Percentiles rank a stretch among this genome's conserved stretches.
Evolutionary conservation across 2,329 filamentous ascomycete genomes (phyloP).

Genomic region (Pezicula neosporulosa): DNA sequence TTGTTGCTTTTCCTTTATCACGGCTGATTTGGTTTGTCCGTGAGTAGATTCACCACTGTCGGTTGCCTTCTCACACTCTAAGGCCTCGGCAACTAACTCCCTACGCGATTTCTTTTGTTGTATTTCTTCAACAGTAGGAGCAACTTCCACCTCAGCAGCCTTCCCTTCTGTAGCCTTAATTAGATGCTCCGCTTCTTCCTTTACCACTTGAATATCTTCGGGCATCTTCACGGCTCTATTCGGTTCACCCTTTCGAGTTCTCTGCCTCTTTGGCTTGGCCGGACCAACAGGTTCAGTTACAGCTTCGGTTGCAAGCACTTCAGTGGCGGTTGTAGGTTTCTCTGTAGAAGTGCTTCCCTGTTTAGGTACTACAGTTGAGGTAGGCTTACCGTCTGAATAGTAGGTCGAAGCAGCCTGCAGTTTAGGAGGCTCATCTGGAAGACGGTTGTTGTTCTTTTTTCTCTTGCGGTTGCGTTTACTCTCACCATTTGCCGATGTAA

Average conservation of each 20-base stretch:
- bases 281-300: too few species aligned
- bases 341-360: not conserved
- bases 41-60: not conserved
- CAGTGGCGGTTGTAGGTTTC: not conserved
- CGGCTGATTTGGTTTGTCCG: too few species aligned
- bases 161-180: too few species aligned
- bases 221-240: too few species aligned
- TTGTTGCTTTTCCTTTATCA: not conserved
- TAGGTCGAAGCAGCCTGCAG: not conserved
- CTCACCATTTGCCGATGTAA: not conserved
- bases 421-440: slow-evolving; percentile 4
- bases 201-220: too few species aligned
- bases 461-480: slow-evolving; percentile 16
- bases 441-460: slow-evolving; percentile 19
- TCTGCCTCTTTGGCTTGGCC: too few species aligned
- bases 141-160: not conserved
- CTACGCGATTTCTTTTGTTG: not conserved
- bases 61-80: not conserved
- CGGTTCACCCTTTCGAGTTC: too few species aligned
- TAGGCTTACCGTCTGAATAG: not conserved
- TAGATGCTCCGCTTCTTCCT: too few species aligned
- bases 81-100: not conserved
- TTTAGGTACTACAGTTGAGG: not conserved
- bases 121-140: not conserved
- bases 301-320: not conserved